Base-by-base conservation (phyloP, 75 land plant species). In the Picea glauca region DNA sequence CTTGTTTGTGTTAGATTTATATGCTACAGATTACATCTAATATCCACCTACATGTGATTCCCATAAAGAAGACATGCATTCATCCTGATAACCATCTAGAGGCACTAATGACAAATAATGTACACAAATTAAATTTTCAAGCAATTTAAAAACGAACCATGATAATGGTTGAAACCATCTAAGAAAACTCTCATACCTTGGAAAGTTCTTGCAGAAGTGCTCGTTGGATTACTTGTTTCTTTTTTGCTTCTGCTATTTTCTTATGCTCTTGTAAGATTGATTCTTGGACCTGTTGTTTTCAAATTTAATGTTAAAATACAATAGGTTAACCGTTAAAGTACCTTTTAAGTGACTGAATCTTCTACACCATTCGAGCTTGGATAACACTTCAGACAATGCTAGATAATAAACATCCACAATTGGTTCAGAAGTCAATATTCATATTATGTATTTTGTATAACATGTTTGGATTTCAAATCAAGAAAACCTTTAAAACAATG, bases 191-290 rank as follows among this genome's bases (percentile, higher is more conserved):
- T 50, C 20, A 59, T 12, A 95, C 99, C 93, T 94, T 92, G 65
- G 87, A 60, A 20, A 97, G 90, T 73, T 94, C 92, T 54, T 94
- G 88, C 21, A 91, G 82, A 63, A 97, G 84, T 17, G 95, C 93
- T 82, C 81, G 88, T 61, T 93, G 94, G 1, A 93, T 88, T 46
- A 95, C 93, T 81, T 87, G 91, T 62, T 90, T 90, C 63, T 78
- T 97, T 4, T 86, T 87, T 58, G 79, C 75, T 83, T 92, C 87
- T 80, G 86, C 90, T 56, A 88, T 74, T 66, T 91, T 88, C 67
- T 58, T 83, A 50, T 89, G 94, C 74, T 82, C 88, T 61, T 90
- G 82, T 73, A 94, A 68, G 32, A 94, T 68, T 43, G 82, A 68
- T 74, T 94, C 92, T 79, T 84, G 87, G 4, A 94, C 93, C 99